Base-by-base conservation (phyloP, 495 filamentous ascomycete genomes). In the Astrocystis sublimbata region DNA sequence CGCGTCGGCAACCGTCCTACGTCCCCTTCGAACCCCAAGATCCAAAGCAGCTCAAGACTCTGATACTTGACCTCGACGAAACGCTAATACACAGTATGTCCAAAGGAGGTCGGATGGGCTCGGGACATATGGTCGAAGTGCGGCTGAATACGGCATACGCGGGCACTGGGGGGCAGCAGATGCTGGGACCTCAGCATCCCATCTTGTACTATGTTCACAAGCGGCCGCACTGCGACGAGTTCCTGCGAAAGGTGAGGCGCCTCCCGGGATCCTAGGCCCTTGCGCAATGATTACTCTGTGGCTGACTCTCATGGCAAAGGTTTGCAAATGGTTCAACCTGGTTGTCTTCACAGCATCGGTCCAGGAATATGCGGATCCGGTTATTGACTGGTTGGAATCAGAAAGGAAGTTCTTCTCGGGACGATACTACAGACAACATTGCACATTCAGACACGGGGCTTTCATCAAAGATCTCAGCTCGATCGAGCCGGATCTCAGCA, bases 151-250 rank as follows among this genome's bases (percentile, higher is more conserved):
- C 84, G 19, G 81, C 85, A 35, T 80, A 85, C 59, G 76, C 85
- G 53, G 80, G 81, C 30, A 83, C 84, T 31, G 86, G 88, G 41
- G 88, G 83, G 40, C 85, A 86, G 56, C 78, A 84, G 24, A 84
- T 84, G 15, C 72, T 92, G 41, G 92, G 90, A 10, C 90, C 90
- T 47, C 93, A 96, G 69, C 92, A 98, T 73, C 94, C 94, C 5
- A 98, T 98, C 69, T 77, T 98, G 61, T 98, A 98, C 77, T 98
- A 97, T 79, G 94, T 98, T 52, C 96, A 98, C 77, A 97, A 98
- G 77, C 86, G 94, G 59, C 94, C 94, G 31, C 86, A 96, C 70
- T 98, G 96, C 76, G 93, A 98, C 74, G 94, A 98, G 61, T 98
- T 98, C 70, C 76, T 98, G 67, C 86, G 92, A 73, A 92, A 96